phyloP scores from a whole-genome alignment of 257 asterid genomes.

The Cordia subcordata region DNA sequence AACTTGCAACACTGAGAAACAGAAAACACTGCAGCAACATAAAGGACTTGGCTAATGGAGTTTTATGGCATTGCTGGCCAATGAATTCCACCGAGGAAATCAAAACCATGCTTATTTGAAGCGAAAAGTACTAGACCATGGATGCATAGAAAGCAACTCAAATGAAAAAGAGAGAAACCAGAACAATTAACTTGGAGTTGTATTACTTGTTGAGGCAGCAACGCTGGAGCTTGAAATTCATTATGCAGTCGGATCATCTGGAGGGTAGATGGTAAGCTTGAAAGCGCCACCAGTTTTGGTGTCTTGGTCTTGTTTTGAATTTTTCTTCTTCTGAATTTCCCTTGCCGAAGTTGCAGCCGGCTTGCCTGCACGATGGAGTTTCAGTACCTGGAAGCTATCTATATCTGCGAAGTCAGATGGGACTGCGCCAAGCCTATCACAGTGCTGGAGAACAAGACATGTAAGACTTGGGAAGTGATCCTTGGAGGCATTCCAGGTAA shows the following conservation, averaged over 20 bases:
- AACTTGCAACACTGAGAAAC: background rate
- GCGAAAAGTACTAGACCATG: background rate
- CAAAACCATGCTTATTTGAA: background rate
- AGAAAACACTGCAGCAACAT: background rate
- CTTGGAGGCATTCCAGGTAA: conserved; percentile 1
- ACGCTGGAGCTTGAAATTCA: background rate
- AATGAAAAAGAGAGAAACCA: no score
- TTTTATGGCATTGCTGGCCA: background rate
- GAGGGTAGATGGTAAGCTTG: conserved; percentile 30
- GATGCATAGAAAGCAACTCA: no score
- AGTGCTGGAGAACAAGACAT: conserved; percentile 2
- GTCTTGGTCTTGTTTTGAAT: background rate
- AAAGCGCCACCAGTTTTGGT: conserved; percentile 6
- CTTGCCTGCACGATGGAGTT: conserved; percentile 11
- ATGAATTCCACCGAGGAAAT: background rate
- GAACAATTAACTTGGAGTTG: no score
- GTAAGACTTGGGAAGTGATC: conserved; percentile 3
- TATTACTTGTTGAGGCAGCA: background rate
- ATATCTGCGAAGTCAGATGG: conserved; percentile 26
- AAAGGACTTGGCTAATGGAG: no score
- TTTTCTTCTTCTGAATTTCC: background rate
- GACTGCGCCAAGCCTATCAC: conserved; percentile 5
- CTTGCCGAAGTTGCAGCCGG: conserved; percentile 21
- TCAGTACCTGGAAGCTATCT: conserved; percentile 25
- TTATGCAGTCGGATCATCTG: background rate